Evolutionary conservation across 2,329 filamentous ascomycete species (phyloP).

Genomic region (Byssochlamys sp.): DNA sequence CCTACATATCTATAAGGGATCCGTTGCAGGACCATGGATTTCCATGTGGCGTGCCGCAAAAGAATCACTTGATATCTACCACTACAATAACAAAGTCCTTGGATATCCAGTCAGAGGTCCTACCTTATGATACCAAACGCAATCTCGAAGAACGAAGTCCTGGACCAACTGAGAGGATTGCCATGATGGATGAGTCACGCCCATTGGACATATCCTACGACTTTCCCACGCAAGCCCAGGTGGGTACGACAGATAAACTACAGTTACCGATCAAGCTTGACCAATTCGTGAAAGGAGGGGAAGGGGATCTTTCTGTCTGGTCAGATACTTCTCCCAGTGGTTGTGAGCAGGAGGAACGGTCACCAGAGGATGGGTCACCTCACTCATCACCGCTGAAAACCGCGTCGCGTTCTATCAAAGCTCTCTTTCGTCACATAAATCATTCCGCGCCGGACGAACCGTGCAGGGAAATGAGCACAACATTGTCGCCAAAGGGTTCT

Average conservation of each 20-base stretch:
- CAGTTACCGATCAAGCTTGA: background rate
- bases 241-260: background rate
- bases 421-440: slow-evolving; percentile 14
- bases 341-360: background rate
- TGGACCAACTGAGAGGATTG: slow-evolving; percentile 14
- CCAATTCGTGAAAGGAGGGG: background rate
- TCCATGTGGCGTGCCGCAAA: no score
- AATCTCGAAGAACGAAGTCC: background rate
- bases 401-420: slow-evolving; percentile 13
- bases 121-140: background rate
- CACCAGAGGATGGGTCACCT: background rate
- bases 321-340: background rate
- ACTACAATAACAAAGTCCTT: no score
- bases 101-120: background rate
- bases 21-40: no score
- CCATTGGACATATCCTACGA: slow-evolving; percentile 2
- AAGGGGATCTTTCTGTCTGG: background rate
- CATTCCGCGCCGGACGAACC: slow-evolving; percentile 3
- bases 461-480: background rate
- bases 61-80: no score
- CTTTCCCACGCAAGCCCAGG: background rate
- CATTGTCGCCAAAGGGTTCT: slow-evolving; percentile 5
- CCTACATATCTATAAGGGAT: no score
- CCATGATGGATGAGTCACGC: slow-evolving; percentile 11
- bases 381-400: slow-evolving; percentile 7